Conservation (phyloP, 2,329 filamentous ascomycete genomes). For the Whalleya microplaca region DNA sequence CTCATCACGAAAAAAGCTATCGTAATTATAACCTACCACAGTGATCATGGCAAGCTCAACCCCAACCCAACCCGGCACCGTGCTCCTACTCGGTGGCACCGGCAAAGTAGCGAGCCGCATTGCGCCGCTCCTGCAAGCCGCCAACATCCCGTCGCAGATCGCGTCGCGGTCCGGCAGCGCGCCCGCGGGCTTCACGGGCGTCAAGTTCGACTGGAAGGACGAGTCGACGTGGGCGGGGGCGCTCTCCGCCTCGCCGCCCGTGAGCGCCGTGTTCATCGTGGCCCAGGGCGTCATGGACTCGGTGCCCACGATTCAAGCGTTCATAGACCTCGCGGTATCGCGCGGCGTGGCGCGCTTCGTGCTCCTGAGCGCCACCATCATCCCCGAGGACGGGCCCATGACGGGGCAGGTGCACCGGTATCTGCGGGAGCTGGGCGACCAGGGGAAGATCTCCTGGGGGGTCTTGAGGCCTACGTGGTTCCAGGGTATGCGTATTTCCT, state of each 20-base stretch:
- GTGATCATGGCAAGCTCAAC: slow-evolving; percentile 11
- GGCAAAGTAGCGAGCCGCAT: slow-evolving; percentile 49
- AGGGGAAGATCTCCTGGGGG: slow-evolving; percentile 44
- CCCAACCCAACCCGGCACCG: slow-evolving; percentile 9
- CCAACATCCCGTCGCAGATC: slow-evolving; percentile 38
- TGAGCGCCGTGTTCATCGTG: slow-evolving; percentile 48
- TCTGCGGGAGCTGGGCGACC: slow-evolving; percentile 40
- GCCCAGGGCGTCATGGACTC: slow-evolving; percentile 40
- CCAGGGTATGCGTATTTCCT: slow-evolving; percentile 46
- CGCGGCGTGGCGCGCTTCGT: slow-evolving; percentile 48
- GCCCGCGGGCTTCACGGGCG: slow-evolving; percentile 20
- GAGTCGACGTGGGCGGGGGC: slow-evolving; percentile 45
- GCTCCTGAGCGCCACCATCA: slow-evolving; percentile 44
- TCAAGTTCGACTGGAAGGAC: slow-evolving; percentile 52
- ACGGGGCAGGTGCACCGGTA: slow-evolving; percentile 45
- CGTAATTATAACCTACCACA: background rate
- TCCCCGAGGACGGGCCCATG: slow-evolving; percentile 41
- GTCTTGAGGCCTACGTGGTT: slow-evolving; percentile 54
- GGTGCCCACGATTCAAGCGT: slow-evolving; percentile 41
- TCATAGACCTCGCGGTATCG: slow-evolving; percentile 45
- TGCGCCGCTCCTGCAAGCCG: slow-evolving; percentile 38
- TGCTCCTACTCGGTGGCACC: slow-evolving; percentile 50
- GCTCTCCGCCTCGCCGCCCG: slow-evolving; percentile 6
- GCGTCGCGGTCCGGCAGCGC: slow-evolving; percentile 42
- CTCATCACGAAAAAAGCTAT: too few species aligned